Evolutionary conservation across 2,329 filamentous ascomycete genomes (phyloP).

Genomic region (Alternaria gansuensis): DNA sequence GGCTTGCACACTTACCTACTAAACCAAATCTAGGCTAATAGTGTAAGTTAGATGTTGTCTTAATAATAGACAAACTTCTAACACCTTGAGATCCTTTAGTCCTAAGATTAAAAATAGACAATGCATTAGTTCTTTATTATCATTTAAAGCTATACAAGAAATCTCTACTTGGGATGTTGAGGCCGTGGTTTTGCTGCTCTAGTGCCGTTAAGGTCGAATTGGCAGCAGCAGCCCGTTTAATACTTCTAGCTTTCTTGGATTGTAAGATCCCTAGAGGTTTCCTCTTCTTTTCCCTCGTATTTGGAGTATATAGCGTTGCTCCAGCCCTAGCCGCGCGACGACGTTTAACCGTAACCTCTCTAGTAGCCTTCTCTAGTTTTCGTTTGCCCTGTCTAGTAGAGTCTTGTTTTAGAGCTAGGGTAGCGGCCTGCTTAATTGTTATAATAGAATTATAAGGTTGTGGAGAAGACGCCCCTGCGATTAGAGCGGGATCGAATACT

Average conservation of each 20-base stretch:
- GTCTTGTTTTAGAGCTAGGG: slow-evolving; percentile 10
- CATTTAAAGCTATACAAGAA: neutral
- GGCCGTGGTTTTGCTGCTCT: neutral
- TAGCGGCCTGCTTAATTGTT: slow-evolving; percentile 3
- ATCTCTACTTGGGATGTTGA: neutral
- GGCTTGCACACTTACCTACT: no score
- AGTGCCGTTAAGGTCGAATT: neutral
- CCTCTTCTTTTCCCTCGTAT: slow-evolving; percentile 4
- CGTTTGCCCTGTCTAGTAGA: slow-evolving; percentile 13
- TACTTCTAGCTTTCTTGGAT: neutral
- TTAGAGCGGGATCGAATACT: slow-evolving; percentile 11
- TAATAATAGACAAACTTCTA: no score
- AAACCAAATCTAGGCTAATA: no score
- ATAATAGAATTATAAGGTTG: slow-evolving; percentile 10
- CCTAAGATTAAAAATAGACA: no score
- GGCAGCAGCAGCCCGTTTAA: neutral
- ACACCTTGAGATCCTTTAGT: no score
- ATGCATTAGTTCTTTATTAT: neutral
- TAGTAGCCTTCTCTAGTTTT: slow-evolving; percentile 8
- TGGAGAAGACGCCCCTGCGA: slow-evolving; percentile 12
- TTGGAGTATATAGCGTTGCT: neutral
- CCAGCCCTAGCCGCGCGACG: neutral
- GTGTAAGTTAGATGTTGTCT: no score
- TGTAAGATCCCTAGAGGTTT: neutral
- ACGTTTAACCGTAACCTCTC: neutral